A percentile compares a stretch with the other conserved stretches of the same genome.
These are phyloP conservation scores for Cyclotella sp. DNA, from an alignment of 108 stramenopile genomes.

Conservation along the genomic window DNA sequence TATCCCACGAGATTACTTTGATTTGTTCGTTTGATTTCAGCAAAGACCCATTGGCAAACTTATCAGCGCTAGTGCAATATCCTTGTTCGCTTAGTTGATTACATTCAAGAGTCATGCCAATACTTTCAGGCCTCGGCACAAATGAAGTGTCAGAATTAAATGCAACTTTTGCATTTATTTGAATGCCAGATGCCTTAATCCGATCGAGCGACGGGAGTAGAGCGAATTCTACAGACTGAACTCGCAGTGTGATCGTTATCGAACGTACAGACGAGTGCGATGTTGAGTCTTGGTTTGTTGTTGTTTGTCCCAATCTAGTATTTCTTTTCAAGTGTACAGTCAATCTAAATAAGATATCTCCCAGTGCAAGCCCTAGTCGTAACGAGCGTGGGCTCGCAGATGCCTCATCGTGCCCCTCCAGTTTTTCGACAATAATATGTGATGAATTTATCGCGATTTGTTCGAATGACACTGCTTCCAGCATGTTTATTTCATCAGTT, in stretches of 20 bases:
- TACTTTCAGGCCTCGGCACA: neutral
- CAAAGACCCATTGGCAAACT: slow-evolving; percentile 2
- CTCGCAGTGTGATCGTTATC: slow-evolving; percentile 22
- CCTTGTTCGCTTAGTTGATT: slow-evolving; percentile 21
- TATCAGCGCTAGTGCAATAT: slow-evolving; percentile 5
- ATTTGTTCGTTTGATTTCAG: slow-evolving; percentile 10
- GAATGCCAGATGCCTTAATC: slow-evolving; percentile 24
- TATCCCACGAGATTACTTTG: slow-evolving; percentile 39
- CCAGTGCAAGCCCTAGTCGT: slow-evolving; percentile 31
- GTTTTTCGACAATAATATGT: slow-evolving; percentile 16
- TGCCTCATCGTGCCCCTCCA: neutral
- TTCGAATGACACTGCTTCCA: slow-evolving; percentile 44
- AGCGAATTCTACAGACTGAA: slow-evolving; percentile 29
- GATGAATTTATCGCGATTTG: slow-evolving; percentile 39
- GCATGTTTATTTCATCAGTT: slow-evolving; percentile 18
- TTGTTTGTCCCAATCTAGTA: neutral
- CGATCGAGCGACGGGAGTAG: slow-evolving; percentile 28
- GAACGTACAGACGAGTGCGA: slow-evolving; percentile 9
- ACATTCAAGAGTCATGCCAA: slow-evolving; percentile 25
- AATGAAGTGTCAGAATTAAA: neutral
- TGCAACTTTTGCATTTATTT: slow-evolving; percentile 21
- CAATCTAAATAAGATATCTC: slow-evolving; percentile 33
- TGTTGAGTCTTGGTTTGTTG: neutral
- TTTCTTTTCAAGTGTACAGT: slow-evolving; percentile 24
- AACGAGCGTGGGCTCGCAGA: slow-evolving; percentile 14